Base-by-base conservation (phyloP, 2,329 filamentous ascomycete species). In the Nakataea oryzae region DNA sequence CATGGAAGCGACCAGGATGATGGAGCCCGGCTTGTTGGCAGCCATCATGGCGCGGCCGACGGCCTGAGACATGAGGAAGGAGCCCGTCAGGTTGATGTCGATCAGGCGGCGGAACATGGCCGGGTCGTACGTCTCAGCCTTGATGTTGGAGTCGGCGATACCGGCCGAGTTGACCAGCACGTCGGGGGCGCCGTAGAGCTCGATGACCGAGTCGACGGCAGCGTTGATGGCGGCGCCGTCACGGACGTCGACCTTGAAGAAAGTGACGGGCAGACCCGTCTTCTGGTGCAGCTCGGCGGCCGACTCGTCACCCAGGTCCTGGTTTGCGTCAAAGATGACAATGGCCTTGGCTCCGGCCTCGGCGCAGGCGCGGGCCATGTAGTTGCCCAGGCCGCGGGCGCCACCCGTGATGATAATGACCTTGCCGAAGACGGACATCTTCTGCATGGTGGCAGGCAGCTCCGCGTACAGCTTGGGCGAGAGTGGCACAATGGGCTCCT, bases 91-190 rank as follows among this genome's bases (percentile, higher is more conserved):
- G 81, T 93, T 93, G 79, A 93, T 91, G 73, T 93, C 89, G 69
- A 93, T 86, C 41, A 92, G 82, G 62, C 86, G 85, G 59, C 88
- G 86, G 82, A 91, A 93, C 81, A 88, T 90, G 73, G 86, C 83
- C 30, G 83, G 81, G 71, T 90, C 85, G 76, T 93, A 92, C 26
- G 80, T 85, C 80, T 92, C 89, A 59, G 88, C 89, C 74, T 89
- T 88, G 78, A 92, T 89, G 81, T 92, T 92, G 72, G 88, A 91
- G 74, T 92, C 89, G 66, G 89, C 89, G 66, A 93, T 91, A 71
- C 89, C 89, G 57, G 89, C 89, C 59, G 87, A 86, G 78, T 91
- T 91, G 76, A 93, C 82, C n/a, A 93, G 79, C 34, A 91, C 85
- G 69, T 93, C 87, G 14, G 90, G 83, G 13, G 82, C 78, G 61